Evolutionary conservation across 1,284 basidiomycete species (phyloP), one percentile per base, ranked within the genome.

Genomic region (Ceratobasidium papillatum): DNA sequence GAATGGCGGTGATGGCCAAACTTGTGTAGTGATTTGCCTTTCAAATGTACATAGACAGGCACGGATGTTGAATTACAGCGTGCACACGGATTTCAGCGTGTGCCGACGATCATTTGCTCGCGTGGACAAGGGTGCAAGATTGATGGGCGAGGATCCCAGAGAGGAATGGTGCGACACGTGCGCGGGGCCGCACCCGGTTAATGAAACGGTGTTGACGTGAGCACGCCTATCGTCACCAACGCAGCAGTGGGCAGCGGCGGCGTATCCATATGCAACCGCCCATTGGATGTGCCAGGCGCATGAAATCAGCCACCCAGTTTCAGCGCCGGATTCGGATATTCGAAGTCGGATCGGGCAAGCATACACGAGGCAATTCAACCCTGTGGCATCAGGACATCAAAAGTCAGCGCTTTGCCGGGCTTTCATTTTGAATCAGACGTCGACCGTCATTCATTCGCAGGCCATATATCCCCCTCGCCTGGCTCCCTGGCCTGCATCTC

Each of bases 1-100:
- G 56, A 32, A 59, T 71, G 68, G 68, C 68, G 1, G 68, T 71
- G 32, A 71, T 71, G 68, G 68, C 68, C 5, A 56, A 38, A 54
- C 45, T 71, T 19, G 43, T 71, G 14, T 71, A 63, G 43, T 63
- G 61, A 61, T 43, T 45, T 47, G 5, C 38, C 12, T 1, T 58
- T 54, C 22, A 22, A 51, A 9, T 65, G 63, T 51, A 58, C 56
- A 58, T 27, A 27, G 19, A 69, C 65, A 56, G 36, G 49, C 52
- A 56, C 65, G 12, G 32, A 32, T 12, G 14, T 34, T 34, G 54
- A 34, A 32, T 34, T 7, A 8, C 9, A 32, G 19, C 51, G 7
- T 19, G 4, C 12, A 22, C 38, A 11, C 22, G 25, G 11, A 63
- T 43, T 49, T 30, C 25, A 19, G 7, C 8, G 43, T 36, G 22